phyloP scores from a whole-genome alignment of 768 basidiomycete genomes.

The Tricholoma bakamatsutake region DNA sequence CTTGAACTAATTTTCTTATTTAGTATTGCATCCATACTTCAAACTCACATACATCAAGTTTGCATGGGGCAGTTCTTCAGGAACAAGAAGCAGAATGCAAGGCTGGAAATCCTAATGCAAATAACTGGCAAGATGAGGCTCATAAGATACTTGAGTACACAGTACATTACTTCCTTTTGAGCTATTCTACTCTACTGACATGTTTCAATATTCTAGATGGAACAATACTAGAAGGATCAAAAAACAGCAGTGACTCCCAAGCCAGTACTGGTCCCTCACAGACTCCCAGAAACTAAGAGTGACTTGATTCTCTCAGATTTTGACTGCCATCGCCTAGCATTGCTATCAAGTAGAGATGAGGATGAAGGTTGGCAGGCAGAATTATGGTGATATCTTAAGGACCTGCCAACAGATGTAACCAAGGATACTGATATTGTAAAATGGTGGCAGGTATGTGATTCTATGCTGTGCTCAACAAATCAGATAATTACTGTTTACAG shows the following conservation, averaged over 20 bases:
- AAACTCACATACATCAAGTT: too few relatives aligned
- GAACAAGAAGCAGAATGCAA: slow-evolving; percentile 16
- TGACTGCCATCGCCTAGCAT: slow-evolving; percentile 2
- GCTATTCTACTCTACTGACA: neutral
- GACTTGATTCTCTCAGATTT: neutral
- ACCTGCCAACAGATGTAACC: too few relatives aligned
- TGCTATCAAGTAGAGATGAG: neutral
- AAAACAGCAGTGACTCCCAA: neutral
- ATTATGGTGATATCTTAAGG: slow-evolving; percentile 9
- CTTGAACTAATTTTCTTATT: neutral
- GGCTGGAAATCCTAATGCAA: slow-evolving; percentile 11
- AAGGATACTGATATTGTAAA: slow-evolving; percentile 12
- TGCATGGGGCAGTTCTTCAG: too few relatives aligned
- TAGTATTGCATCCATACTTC: too few relatives aligned
- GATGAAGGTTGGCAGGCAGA: slow-evolving; percentile 6
- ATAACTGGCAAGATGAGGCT: too few relatives aligned
- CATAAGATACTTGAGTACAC: slow-evolving; percentile 6
- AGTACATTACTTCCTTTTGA: neutral
- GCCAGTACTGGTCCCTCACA: neutral
- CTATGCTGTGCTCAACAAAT: neutral
- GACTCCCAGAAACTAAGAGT: neutral
- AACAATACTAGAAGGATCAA: neutral
- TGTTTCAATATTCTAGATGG: neutral
- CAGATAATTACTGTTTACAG: too few relatives aligned
- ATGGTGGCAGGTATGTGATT: slow-evolving; percentile 12